Conservation (phyloP, 169 alveolate genomes). For the Plasmodium cynomolgi region DNA sequence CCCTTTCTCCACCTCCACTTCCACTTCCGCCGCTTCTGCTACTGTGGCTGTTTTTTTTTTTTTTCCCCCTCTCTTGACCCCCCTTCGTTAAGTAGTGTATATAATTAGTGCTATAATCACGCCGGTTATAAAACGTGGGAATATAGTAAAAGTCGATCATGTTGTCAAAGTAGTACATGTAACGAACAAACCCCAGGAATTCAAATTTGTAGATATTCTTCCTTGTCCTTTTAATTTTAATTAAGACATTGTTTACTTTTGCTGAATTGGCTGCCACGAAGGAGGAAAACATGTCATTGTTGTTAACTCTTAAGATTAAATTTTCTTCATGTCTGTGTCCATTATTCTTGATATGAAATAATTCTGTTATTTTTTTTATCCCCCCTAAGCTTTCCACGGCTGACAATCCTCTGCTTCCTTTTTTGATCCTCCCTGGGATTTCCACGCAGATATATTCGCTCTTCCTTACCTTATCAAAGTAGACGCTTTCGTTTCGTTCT, state of each 20-base stretch:
- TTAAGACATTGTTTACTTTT: constrained; percentile 56
- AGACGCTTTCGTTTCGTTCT: constrained; percentile 24
- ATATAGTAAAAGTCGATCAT: constrained; percentile 69
- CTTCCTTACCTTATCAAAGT: constrained; percentile 25
- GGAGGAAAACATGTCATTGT: constrained; percentile 71
- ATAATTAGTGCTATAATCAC: constrained; percentile 42
- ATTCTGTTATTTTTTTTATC: constrained; percentile 49
- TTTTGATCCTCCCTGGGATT: constrained; percentile 61
- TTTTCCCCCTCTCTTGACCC: neutral
- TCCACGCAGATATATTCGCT: constrained; percentile 64
- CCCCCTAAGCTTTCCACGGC: constrained; percentile 76
- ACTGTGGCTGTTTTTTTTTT: neutral
- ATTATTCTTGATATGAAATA: constrained; percentile 23
- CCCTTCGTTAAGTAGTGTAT: constrained; percentile 50
- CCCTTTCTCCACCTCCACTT: neutral
- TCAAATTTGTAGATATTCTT: constrained; percentile 54
- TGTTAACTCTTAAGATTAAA: constrained; percentile 45
- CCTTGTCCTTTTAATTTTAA: constrained; percentile 57
- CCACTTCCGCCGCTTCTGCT: neutral
- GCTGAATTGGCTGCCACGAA: constrained; percentile 55
- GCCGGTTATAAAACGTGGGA: constrained; percentile 66
- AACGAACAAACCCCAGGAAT: constrained; percentile 57
- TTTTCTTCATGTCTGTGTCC: constrained; percentile 20
- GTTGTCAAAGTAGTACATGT: constrained; percentile 64
- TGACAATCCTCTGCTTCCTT: constrained; percentile 60